phyloP scores from a whole-genome alignment of 2,329 filamentous ascomycete genomes.

The Cladophialophora carrionii region DNA sequence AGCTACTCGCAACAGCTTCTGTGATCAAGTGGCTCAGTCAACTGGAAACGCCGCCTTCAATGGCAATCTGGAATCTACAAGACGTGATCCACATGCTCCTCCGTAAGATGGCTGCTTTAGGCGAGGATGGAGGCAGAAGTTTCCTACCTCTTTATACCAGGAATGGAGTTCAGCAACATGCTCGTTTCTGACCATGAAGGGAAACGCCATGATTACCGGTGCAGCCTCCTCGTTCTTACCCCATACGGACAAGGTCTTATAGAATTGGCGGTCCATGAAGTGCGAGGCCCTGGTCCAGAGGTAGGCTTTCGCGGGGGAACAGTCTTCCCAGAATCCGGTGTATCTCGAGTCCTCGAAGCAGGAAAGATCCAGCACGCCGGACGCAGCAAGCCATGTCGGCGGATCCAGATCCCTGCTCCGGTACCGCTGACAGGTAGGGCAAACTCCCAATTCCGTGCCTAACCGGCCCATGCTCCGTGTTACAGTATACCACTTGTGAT shows the following conservation, averaged over 20 bases:
- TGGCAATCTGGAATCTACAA: slow-evolving; percentile 11
- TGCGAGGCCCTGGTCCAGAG: slow-evolving; percentile 12
- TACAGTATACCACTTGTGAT: slow-evolving; percentile 95
- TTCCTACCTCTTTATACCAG: slow-evolving; percentile 17
- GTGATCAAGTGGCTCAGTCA: slow-evolving; percentile 3
- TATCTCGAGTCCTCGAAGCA: slow-evolving; percentile 16
- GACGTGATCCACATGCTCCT: slow-evolving; percentile 18
- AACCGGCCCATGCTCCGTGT: slow-evolving; percentile 86
- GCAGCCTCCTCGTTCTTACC: slow-evolving; percentile 7
- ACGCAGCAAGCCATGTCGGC: slow-evolving; percentile 13
- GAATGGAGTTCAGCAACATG: slow-evolving; percentile 5
- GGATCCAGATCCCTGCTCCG: slow-evolving; percentile 62
- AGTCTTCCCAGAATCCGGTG: slow-evolving; percentile 19
- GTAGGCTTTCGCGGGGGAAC: slow-evolving; percentile 15
- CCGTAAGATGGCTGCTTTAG: neutral
- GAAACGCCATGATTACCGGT: slow-evolving; percentile 8
- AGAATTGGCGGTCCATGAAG: slow-evolving; percentile 18
- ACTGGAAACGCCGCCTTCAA: slow-evolving; percentile 11
- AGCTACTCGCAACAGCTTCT: slow-evolving; percentile 53
- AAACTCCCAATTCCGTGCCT: slow-evolving; percentile 73
- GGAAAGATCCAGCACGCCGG: slow-evolving; percentile 27
- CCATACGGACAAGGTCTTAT: slow-evolving; percentile 3
- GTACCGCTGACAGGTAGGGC: slow-evolving; percentile 79
- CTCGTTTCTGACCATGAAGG: slow-evolving; percentile 13
- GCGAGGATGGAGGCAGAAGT: neutral